phyloP scores from a whole-genome alignment of 176 grass and related monocot species.

The Oryza punctata region DNA sequence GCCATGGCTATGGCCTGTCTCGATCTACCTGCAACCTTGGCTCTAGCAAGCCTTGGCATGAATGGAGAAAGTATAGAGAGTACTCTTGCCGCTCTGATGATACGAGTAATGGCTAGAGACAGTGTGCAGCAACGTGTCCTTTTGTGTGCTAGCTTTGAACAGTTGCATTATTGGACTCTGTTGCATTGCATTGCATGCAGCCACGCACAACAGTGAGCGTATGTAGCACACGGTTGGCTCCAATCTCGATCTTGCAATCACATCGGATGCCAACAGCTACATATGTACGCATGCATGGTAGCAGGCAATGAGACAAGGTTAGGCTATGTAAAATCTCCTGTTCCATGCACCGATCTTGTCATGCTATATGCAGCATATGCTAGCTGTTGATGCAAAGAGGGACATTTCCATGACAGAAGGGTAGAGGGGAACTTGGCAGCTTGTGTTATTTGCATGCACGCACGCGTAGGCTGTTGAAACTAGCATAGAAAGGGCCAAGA shows the following conservation, averaged over 20 bases:
- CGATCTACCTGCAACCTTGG: slow-evolving; percentile 41
- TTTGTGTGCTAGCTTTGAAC: not conserved
- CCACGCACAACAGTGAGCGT: not conserved
- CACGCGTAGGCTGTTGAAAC: not conserved
- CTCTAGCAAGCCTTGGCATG: slow-evolving; percentile 39
- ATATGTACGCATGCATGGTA: not conserved
- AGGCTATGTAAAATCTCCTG: slow-evolving; percentile 44
- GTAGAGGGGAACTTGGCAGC: slow-evolving; percentile 2
- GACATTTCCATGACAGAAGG: slow-evolving; percentile 33
- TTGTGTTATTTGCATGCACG: not conserved
- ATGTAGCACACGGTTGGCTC: slow-evolving; percentile 1
- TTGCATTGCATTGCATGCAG: slow-evolving; percentile 22
- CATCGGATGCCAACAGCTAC: slow-evolving; percentile 26
- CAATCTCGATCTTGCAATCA: slow-evolving; percentile 27
- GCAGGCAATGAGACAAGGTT: slow-evolving; percentile 59
- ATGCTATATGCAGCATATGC: slow-evolving; percentile 11
- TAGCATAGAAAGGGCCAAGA: slow-evolving; percentile 23
- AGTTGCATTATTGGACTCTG: not conserved
- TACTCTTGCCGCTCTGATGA: slow-evolving; percentile 45
- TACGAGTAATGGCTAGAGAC: not conserved
- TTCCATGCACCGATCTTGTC: slow-evolving; percentile 52
- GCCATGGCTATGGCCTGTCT: slow-evolving; percentile 16
- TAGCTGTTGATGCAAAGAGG: slow-evolving; percentile 21
- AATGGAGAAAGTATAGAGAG: slow-evolving; percentile 1
- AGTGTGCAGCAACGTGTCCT: slow-evolving; percentile 6